Evolutionary conservation across 345 rosid genomes (phyloP).

Genomic region (Populus alba): DNA sequence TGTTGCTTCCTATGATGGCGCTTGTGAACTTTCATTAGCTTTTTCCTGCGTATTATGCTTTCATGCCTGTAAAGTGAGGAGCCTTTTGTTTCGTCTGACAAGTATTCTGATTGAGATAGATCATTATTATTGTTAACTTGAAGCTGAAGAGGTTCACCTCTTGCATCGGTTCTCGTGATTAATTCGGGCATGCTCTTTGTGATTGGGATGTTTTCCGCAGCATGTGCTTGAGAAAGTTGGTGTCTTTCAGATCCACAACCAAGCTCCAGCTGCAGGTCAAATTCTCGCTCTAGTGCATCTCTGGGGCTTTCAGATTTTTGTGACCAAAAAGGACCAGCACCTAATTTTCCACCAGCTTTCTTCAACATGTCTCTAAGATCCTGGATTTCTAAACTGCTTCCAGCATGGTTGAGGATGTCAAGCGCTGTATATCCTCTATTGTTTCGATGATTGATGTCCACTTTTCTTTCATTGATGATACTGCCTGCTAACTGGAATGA

Average conservation of each 20-base stretch:
- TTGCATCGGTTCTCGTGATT: not conserved
- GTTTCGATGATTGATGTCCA: not conserved
- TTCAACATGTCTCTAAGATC: not conserved
- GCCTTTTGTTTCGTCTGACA: not conserved
- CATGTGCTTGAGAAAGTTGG: not conserved
- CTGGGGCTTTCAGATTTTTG: not conserved
- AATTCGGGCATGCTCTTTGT: not conserved
- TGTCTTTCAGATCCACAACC: not conserved
- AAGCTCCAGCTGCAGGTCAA: not conserved
- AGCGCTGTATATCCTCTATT: conserved; percentile 13
- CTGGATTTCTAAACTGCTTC: not conserved
- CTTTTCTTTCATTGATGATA: not conserved
- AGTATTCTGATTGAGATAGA: not conserved
- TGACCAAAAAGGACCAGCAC: not conserved
- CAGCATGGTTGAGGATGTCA: conserved; percentile 1
- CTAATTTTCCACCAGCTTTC: not conserved
- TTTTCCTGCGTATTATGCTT: conserved; percentile 1
- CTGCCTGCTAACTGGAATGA: conserved; percentile 11
- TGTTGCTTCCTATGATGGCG: conserved; percentile 4
- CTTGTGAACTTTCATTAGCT: not conserved
- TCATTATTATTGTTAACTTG: not conserved
- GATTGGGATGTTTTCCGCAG: not conserved
- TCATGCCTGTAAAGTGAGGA: not conserved
- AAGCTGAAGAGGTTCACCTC: not conserved
- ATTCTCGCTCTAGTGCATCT: not conserved